These are phyloP conservation scores for Hypoxylon sp. DNA, from an alignment of 2,329 filamentous ascomycete species.

Conservation along the genomic window DNA sequence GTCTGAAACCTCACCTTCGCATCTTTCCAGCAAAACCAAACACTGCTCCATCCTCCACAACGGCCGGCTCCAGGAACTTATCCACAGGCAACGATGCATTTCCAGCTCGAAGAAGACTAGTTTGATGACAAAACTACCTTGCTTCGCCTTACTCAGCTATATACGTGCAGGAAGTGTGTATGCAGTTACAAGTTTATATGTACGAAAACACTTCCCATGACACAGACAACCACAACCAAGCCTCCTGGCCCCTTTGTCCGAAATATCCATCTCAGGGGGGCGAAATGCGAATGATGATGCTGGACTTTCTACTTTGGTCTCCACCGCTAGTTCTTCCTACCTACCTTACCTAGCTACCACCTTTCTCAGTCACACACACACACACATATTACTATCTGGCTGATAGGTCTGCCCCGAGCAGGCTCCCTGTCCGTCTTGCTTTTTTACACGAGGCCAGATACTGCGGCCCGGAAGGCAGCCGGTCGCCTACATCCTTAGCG, in stretches of 20 bases:
- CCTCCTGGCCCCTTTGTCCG: too few relatives aligned
- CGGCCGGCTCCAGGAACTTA: too few relatives aligned
- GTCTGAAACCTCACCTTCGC: too few relatives aligned
- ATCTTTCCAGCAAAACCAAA: too few relatives aligned
- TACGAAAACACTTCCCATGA: too few relatives aligned
- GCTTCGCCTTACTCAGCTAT: conserved; percentile 21
- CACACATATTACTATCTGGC: too few relatives aligned
- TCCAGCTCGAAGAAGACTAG: conserved; percentile 7
- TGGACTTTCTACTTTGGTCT: conserved; percentile 1
- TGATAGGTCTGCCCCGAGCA: conserved; percentile 25
- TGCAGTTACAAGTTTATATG: not conserved
- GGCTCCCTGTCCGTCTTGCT: conserved; percentile 6
- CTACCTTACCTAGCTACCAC: too few relatives aligned
- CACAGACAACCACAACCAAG: too few relatives aligned
- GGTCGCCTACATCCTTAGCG: conserved; percentile 22
- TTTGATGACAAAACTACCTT: conserved; percentile 5
- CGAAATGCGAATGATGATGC: conserved; percentile 5
- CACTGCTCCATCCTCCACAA: too few relatives aligned
- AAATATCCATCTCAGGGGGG: too few relatives aligned
- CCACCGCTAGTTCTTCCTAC: conserved; percentile 28
- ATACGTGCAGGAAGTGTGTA: conserved; percentile 1
- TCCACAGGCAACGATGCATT: conserved; percentile 7
- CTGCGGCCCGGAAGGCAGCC: conserved; percentile 13
- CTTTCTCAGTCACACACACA: too few relatives aligned
- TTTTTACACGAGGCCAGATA: too few relatives aligned